These are phyloP conservation scores for Salix brachista DNA, from an alignment of 345 rosid species.

Conservation along the genomic window DNA sequence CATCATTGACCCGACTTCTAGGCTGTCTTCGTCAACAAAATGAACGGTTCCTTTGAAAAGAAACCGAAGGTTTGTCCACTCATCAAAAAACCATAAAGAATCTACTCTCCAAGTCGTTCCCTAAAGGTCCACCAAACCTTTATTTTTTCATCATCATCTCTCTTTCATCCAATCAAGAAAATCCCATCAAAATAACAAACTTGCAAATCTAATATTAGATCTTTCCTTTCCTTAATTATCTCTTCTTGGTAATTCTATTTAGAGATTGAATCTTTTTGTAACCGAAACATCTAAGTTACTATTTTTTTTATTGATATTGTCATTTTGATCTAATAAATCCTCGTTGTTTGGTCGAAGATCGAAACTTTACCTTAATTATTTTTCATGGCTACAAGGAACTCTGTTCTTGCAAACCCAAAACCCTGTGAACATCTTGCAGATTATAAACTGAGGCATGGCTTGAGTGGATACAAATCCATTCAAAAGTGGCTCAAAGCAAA, in stretches of 20 bases:
- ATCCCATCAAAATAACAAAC: background rate
- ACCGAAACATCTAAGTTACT: background rate
- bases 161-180: constrained; percentile 15
- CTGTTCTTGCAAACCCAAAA: constrained; percentile 43
- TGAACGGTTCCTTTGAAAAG: constrained; percentile 4
- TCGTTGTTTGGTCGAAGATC: constrained; percentile 3
- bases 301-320: background rate
- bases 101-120: constrained; percentile 11
- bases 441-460: constrained; percentile 66
- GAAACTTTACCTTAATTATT: background rate
- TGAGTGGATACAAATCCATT: constrained; percentile 49
- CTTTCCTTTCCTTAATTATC: background rate
- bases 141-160: background rate
- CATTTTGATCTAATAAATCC: constrained; percentile 6
- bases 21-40: background rate
- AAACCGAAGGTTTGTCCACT: background rate
- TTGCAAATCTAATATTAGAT: constrained; percentile 6
- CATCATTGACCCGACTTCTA: background rate
- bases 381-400: constrained; percentile 48
- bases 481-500: constrained; percentile 40
- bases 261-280: constrained; percentile 2
- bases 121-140: background rate
- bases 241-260: constrained; percentile 4
- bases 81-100: background rate
- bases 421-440: constrained; percentile 72